Evolutionary conservation across 345 rosid species (phyloP).

Genomic region (Brassica incana): DNA sequence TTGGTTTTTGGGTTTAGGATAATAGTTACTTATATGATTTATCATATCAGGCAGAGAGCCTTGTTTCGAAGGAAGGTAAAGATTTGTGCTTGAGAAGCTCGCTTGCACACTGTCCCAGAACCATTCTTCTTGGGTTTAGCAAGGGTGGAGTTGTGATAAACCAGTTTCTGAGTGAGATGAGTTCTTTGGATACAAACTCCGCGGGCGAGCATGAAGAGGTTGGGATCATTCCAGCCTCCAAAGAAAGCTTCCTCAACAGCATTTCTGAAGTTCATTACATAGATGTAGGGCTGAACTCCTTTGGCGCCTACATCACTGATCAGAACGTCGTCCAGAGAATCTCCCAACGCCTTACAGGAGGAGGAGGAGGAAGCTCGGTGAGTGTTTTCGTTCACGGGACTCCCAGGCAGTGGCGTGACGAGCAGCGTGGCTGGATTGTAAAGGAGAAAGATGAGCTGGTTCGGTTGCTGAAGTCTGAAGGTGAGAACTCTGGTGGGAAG

Average conservation of each 20-base stretch:
- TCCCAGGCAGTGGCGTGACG: constrained; percentile 91
- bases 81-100: constrained; percentile 14
- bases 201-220: constrained; percentile 29
- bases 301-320: constrained; percentile 74
- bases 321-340: constrained; percentile 48
- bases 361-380: constrained; percentile 36
- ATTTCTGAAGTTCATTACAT: constrained; percentile 69
- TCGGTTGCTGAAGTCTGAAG: constrained; percentile 52
- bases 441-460: constrained; percentile 62
- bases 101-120: constrained; percentile 42
- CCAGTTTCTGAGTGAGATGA: constrained; percentile 74
- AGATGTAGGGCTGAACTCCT: constrained; percentile 78
- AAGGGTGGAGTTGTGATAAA: constrained; percentile 87
- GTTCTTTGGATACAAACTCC: constrained; percentile 36
- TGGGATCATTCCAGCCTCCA: constrained; percentile 52
- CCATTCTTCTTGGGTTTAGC: constrained; percentile 78
- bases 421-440: constrained; percentile 52
- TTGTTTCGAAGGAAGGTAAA: constrained; percentile 15
- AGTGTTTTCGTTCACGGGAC: constrained; percentile 76
- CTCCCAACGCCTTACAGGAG: constrained; percentile 42
- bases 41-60: constrained; percentile 44
- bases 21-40: not conserved
- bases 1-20: too few species aligned
- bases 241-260: constrained; percentile 57
- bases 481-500: constrained; percentile 46